Evolutionary conservation across 2,329 filamentous ascomycete species (phyloP).

Genomic region (Tolypocladium ovalisporum): DNA sequence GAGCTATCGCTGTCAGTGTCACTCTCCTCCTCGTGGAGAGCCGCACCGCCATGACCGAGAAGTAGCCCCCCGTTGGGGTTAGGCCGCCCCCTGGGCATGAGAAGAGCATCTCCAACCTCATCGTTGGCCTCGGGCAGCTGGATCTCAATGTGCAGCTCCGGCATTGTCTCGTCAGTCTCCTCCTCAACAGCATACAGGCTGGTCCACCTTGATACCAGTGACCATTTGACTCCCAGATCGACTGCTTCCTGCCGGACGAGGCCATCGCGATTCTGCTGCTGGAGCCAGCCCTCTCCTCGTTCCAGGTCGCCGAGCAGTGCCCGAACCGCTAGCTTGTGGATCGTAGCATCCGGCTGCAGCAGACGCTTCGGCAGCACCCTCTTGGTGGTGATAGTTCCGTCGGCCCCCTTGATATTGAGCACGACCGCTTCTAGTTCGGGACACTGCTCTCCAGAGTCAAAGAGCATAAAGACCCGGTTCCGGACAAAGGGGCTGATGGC

Average conservation of each 20-base stretch:
- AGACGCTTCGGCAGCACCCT: slow-evolving; percentile 1
- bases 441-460: background rate
- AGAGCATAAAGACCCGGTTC: background rate
- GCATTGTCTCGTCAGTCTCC: background rate
- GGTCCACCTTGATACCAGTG: slow-evolving; percentile 3
- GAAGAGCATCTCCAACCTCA: background rate
- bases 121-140: background rate
- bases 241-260: background rate
- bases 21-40: background rate
- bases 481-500: slow-evolving; percentile 1
- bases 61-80: background rate
- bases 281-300: background rate
- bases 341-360: background rate
- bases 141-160: background rate
- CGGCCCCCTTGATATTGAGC: background rate
- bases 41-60: background rate
- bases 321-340: slow-evolving; percentile 2
- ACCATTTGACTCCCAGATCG: slow-evolving; percentile 1
- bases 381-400: background rate
- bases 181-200: slow-evolving; percentile 3
- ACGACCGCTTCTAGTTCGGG: background rate
- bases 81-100: background rate
- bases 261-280: background rate
- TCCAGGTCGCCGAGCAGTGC: slow-evolving; percentile 1
- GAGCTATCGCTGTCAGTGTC: background rate